phyloP scores from a whole-genome alignment of 2,329 filamentous ascomycete genomes.

The Ophiostoma fasciatum region DNA sequence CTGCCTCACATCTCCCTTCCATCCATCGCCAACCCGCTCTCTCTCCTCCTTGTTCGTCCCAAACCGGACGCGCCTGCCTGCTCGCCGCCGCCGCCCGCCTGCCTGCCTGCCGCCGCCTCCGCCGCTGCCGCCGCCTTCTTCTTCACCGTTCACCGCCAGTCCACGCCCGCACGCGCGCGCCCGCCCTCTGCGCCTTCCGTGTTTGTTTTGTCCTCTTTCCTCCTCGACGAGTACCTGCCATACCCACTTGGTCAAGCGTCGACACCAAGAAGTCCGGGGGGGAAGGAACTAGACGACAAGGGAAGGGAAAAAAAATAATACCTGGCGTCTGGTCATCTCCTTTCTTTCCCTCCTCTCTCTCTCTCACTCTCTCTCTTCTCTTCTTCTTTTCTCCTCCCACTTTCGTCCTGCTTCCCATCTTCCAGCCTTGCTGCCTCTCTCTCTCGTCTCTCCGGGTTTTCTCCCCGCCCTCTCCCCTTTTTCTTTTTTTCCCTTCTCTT shows the following conservation, averaged over 20 bases:
- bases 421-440: neutral
- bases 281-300: slow-evolving; percentile 3
- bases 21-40: neutral
- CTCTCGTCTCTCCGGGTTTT: neutral
- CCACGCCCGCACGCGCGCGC: too few relatives aligned
- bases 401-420: too few relatives aligned
- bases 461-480: too few relatives aligned
- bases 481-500: neutral
- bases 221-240: slow-evolving; percentile 5
- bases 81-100: too few relatives aligned
- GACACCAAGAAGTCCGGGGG: slow-evolving; percentile 8
- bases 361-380: neutral
- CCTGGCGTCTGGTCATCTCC: slow-evolving; percentile 6
- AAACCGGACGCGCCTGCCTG: too few relatives aligned
- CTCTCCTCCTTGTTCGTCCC: neutral
- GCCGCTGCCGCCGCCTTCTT: neutral
- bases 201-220: slow-evolving; percentile 2
- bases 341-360: neutral
- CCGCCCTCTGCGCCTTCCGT: too few relatives aligned
- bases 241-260: slow-evolving; percentile 7
- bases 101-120: too few relatives aligned
- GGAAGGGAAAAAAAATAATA: slow-evolving; percentile 3
- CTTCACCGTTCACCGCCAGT: too few relatives aligned
- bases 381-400: neutral
- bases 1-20: too few relatives aligned